Conservation (phyloP, 192 early-diverging fungal genomes). For the Pilaira anomala region DNA sequence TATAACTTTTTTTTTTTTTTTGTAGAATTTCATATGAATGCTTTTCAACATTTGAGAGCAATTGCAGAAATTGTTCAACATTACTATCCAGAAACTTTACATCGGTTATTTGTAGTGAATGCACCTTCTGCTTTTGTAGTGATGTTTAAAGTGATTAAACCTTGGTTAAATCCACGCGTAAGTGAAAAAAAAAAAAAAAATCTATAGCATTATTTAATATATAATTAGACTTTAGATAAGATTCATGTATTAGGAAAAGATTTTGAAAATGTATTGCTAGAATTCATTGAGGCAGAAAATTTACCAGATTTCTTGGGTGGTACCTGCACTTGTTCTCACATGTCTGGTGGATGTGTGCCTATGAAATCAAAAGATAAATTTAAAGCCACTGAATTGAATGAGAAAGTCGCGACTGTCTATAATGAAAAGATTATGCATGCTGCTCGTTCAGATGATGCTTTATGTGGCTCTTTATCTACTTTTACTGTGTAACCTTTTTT, state of each 20-base stretch:
- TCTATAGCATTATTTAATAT: too few relatives aligned
- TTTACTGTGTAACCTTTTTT: too few relatives aligned
- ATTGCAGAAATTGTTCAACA: conserved; percentile 83
- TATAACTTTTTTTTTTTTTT: neutral
- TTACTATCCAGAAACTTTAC: conserved; percentile 90
- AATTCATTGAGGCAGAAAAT: conserved; percentile 62
- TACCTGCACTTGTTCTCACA: conserved; percentile 64
- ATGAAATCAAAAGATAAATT: neutral
- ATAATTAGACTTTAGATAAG: conserved; percentile 46
- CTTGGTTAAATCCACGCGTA: conserved; percentile 68
- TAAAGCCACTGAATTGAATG: neutral
- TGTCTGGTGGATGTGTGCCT: conserved; percentile 58
- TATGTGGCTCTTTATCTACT: neutral
- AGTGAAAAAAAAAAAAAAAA: too few relatives aligned
- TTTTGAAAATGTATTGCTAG: conserved; percentile 51
- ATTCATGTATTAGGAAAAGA: conserved; percentile 64
- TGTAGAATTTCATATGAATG: conserved; percentile 54
- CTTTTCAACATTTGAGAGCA: conserved; percentile 59
- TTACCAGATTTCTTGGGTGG: conserved; percentile 69
- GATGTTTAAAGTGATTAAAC: conserved; percentile 68
- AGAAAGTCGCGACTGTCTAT: conserved; percentile 5
- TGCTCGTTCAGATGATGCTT: neutral
- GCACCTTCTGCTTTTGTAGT: conserved; percentile 82
- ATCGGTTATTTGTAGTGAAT: conserved; percentile 89
- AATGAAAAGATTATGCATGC: conserved; percentile 12